A percentile compares a stretch with the other conserved stretches of the same genome.
Evolutionary conservation across 805 yeast genomes (phyloP).

Genomic region (Hyphopichia homilentoma): DNA sequence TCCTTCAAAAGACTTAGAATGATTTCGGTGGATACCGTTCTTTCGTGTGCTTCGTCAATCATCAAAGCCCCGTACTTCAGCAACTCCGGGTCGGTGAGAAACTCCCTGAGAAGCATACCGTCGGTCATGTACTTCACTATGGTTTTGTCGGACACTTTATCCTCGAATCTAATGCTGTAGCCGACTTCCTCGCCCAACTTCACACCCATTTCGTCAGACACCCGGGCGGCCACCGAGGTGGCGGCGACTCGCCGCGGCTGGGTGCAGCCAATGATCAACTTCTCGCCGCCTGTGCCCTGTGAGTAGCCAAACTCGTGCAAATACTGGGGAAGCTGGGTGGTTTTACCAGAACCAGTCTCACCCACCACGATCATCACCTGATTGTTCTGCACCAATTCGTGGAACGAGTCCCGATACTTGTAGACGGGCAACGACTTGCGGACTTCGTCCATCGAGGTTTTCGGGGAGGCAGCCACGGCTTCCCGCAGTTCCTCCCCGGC

Average conservation of each 20-base stretch:
- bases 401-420: slow-evolving; percentile 53
- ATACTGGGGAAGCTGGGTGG: slow-evolving; percentile 90
- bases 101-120: slow-evolving; percentile 89
- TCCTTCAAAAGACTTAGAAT: slow-evolving; percentile 78
- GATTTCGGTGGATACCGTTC: slow-evolving; percentile 88
- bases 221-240: slow-evolving; percentile 83
- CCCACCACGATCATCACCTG: slow-evolving; percentile 78
- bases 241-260: slow-evolving; percentile 98
- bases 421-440: slow-evolving; percentile 75
- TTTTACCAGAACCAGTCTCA: slow-evolving; percentile 92
- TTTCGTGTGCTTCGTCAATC: slow-evolving; percentile 97
- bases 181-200: slow-evolving; percentile 88
- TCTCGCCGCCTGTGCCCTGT: slow-evolving; percentile 26
- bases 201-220: slow-evolving; percentile 83
- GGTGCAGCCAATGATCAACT: slow-evolving; percentile 68
- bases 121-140: slow-evolving; percentile 88
- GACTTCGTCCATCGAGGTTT: slow-evolving; percentile 17
- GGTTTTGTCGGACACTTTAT: slow-evolving; percentile 61
- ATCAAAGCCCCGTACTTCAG: slow-evolving; percentile 72
- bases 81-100: slow-evolving; percentile 70
- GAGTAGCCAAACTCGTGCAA: slow-evolving; percentile 80
- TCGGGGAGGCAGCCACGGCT: slow-evolving; percentile 2
- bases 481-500: slow-evolving; percentile 11
- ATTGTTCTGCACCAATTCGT: slow-evolving; percentile 55
- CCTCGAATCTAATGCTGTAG: slow-evolving; percentile 84